Conservation (phyloP, 257 asterid species). For the Fraxinus pennsylvanica region DNA sequence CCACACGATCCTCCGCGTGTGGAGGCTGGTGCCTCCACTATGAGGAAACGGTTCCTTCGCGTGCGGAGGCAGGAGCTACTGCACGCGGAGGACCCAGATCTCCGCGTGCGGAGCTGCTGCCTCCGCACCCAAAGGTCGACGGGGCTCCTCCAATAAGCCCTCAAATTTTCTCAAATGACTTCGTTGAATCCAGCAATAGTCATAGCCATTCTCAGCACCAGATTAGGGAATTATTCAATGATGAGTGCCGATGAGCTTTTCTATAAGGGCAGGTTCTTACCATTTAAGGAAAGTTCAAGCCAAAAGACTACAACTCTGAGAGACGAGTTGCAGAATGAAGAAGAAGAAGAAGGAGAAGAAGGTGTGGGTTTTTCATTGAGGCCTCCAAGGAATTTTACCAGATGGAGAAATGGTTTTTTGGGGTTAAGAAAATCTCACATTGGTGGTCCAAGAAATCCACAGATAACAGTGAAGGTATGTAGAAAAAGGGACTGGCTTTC, state of each 20-base stretch:
- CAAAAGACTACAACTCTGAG: slow-evolving; percentile 58
- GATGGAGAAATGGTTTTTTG: slow-evolving; percentile 72
- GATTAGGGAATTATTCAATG: slow-evolving; percentile 56
- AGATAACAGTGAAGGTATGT: slow-evolving; percentile 28
- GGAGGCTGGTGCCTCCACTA: too few relatives aligned
- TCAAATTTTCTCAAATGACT: slow-evolving; percentile 85
- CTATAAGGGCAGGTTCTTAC: slow-evolving; percentile 71
- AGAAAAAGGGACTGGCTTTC: slow-evolving; percentile 20
- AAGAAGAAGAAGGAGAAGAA: slow-evolving; percentile 36
- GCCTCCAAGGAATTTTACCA: slow-evolving; percentile 76
- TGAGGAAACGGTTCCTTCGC: too few relatives aligned
- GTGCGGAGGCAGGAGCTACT: too few relatives aligned
- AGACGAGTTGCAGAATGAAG: slow-evolving; percentile 59
- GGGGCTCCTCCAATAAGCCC: slow-evolving; percentile 68
- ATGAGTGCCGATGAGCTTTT: slow-evolving; percentile 86
- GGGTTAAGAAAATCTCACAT: slow-evolving; percentile 74
- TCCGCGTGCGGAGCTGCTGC: too few relatives aligned
- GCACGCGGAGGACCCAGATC: too few relatives aligned
- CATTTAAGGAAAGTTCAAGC: slow-evolving; percentile 50
- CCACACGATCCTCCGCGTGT: too few relatives aligned
- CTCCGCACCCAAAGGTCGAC: slow-evolving; percentile 4
- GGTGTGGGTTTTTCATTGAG: slow-evolving; percentile 35
- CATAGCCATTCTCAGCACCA: slow-evolving; percentile 33
- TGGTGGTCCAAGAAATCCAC: slow-evolving; percentile 61
- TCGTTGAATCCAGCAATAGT: slow-evolving; percentile 43